Evolutionary conservation across 2,329 filamentous ascomycete species (phyloP).

Genomic region (Fusarium decemcellulare): DNA sequence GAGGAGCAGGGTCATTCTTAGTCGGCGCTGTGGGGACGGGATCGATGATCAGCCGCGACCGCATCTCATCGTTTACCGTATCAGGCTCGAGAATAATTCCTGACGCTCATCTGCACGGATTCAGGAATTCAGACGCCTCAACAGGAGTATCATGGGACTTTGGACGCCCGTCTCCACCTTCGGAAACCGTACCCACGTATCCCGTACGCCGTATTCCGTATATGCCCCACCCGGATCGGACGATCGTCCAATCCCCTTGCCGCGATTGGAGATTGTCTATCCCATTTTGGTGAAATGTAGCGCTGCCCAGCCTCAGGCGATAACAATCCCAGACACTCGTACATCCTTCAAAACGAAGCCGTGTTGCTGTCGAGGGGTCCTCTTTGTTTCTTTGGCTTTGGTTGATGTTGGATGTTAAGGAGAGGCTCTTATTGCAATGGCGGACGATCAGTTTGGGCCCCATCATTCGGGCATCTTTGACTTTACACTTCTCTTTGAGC

Average conservation of each 20-base stretch:
- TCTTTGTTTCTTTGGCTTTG: neutral
- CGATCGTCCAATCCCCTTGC: neutral
- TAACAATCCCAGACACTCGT: neutral
- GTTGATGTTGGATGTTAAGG: neutral
- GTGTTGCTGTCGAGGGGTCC: neutral
- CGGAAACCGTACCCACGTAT: neutral
- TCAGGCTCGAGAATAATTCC: too few relatives aligned
- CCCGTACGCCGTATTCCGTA: conserved; percentile 24
- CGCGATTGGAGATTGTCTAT: too few relatives aligned
- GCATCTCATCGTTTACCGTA: too few relatives aligned
- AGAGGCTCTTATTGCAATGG: conserved; percentile 9
- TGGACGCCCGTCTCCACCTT: too few relatives aligned
- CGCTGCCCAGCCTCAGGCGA: conserved; percentile 7
- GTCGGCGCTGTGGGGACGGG: too few relatives aligned
- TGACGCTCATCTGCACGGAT: too few relatives aligned
- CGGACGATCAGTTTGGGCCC: conserved; percentile 45
- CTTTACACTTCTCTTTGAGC: conserved; percentile 50
- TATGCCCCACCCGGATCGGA: conserved; percentile 2
- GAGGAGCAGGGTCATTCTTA: too few relatives aligned
- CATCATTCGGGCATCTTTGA: conserved; percentile 45
- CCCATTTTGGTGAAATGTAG: conserved; percentile 23
- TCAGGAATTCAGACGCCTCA: too few relatives aligned
- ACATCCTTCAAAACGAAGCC: neutral
- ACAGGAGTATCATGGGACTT: too few relatives aligned
- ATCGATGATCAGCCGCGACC: too few relatives aligned